Base-by-base conservation (phyloP, 352 stramenopile genomes). In the Globisporangium takayamanum region DNA sequence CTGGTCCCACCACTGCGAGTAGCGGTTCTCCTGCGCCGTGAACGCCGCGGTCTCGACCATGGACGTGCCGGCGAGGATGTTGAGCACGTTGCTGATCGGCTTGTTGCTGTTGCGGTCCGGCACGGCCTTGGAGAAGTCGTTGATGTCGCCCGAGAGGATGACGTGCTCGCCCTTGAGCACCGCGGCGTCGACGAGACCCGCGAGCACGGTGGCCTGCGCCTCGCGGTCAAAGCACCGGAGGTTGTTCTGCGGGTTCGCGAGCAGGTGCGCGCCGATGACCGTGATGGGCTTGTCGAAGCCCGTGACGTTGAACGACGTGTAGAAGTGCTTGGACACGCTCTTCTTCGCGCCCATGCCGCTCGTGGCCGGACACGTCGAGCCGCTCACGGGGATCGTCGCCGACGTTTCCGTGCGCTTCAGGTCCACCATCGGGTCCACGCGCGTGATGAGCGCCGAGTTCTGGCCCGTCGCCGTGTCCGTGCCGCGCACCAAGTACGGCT, bases 251-350 rank as follows among this genome's bases (percentile, higher is more conserved):
- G 80, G 80, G 45, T 85, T 75, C 28, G 80, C 80, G 26, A 90
- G 57, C 53, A 90, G 62, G 59, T 90, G 80, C 18, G 75, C 75
- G 14, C 78, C 80, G 15, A 90, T 76, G 20, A 88, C 57, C 2
- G 78, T 87, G 52, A 90, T 73, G 7, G 78, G 75, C 62, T 86
- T 87, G 49, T 71, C 72, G 67, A 84, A 85, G 6, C 78, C 77
- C 8, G 68, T 63, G 37, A 84, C 69, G 45, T 87, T 78, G 66
- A 90, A 85, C 6, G 74, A 80, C 41, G 80, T 78, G 68, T 80
- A 85, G 53, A 88, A 82, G 67, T 90, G 72, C 69, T 90, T 90
- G 52, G 76, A 74, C 37, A 88, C 76, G 8, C 63, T 68, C 64
- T 85, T 87, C 46, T 33, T 50, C 46, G 20, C 10, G 46, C 46